These are phyloP conservation scores for Suillus alpinus DNA, from an alignment of 768 basidiomycete species.

Conservation along the genomic window DNA sequence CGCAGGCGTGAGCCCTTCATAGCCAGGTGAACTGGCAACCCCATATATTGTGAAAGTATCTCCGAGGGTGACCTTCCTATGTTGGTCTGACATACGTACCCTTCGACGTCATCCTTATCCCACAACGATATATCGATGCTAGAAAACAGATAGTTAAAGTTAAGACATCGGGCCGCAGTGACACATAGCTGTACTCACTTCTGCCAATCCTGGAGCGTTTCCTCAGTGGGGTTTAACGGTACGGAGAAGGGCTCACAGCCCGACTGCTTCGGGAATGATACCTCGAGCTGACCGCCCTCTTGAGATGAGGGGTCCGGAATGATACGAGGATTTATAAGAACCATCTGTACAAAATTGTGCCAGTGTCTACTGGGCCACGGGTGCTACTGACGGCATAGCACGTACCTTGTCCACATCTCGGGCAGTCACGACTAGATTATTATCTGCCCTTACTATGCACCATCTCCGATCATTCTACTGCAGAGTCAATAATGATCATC, in stretches of 20 bases:
- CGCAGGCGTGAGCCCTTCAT: slow-evolving; percentile 65
- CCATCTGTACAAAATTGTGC: slow-evolving; percentile 44
- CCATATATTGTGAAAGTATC: slow-evolving; percentile 61
- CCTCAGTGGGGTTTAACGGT: slow-evolving; percentile 53
- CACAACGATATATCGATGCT: slow-evolving; percentile 59
- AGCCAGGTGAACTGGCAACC: slow-evolving; percentile 57
- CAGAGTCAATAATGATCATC: slow-evolving; percentile 4
- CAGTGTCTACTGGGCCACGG: neutral
- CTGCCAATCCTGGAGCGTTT: slow-evolving; percentile 50
- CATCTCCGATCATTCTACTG: slow-evolving; percentile 69
- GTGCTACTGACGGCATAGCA: neutral
- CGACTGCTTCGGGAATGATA: slow-evolving; percentile 60
- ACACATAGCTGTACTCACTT: slow-evolving; percentile 39
- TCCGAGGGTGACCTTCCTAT: slow-evolving; percentile 45
- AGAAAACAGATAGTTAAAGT: slow-evolving; percentile 1
- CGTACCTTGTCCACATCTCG: slow-evolving; percentile 58
- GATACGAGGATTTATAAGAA: slow-evolving; percentile 61
- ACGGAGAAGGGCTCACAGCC: slow-evolving; percentile 56
- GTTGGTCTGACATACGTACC: slow-evolving; percentile 57
- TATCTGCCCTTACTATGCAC: slow-evolving; percentile 61
- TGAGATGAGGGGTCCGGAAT: slow-evolving; percentile 42
- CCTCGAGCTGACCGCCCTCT: slow-evolving; percentile 46
- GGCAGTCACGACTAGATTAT: slow-evolving; percentile 60
- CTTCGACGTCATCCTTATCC: slow-evolving; percentile 50
- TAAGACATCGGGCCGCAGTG: neutral